Evolutionary conservation across 1,284 basidiomycete genomes (phyloP), one percentile per base, ranked within the genome.

Genomic region (Sanghuangporus sanghuang): DNA sequence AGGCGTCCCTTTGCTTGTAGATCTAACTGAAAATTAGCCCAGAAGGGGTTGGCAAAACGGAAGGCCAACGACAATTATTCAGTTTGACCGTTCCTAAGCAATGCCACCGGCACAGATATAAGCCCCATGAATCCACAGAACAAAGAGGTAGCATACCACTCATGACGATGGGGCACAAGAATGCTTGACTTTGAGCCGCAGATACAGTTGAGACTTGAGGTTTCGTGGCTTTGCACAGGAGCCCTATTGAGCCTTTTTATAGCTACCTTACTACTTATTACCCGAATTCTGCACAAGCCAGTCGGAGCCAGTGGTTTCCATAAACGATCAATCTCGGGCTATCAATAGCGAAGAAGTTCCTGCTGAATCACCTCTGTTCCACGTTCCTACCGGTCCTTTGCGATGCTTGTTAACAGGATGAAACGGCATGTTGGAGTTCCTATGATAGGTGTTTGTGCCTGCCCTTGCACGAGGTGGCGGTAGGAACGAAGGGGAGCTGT

Each of bases 41-140:
- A 36, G 38, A 44, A 27, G 35, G 6, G 44, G 23, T 27, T 39
- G 59, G 18, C 14, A n/a, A 21, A 21, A 44, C 54, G 42, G n/a
- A 18, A 38, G 3, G 8, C 36, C 7, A n/a, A 59, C 53, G 35
- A 66, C 64, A 66, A 36, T 66, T 66, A 39, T 66, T 66, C 1
- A 66, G 58, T 42, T 60, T 57, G 39, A 66, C 64, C 3, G 62
- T 63, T 16, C 64, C 64, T 65, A 16, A 11, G 23, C 7, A 46
- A n/a, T 16, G 21, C 16, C 49, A 12, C 18, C 49, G 49, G 27
- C 18, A 27, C 49, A 32, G 21, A 52, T 27, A 52, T 52, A 9
- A 27, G 49, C 18, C 49, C 18, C 49, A n/a, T 7, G 11, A 14
- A 52, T n/a, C 21, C 18, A 8, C 5, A 11, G 21, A 14, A 38